Conservation (phyloP, 306 rosid genomes). For the Nissolia schottii region DNA sequence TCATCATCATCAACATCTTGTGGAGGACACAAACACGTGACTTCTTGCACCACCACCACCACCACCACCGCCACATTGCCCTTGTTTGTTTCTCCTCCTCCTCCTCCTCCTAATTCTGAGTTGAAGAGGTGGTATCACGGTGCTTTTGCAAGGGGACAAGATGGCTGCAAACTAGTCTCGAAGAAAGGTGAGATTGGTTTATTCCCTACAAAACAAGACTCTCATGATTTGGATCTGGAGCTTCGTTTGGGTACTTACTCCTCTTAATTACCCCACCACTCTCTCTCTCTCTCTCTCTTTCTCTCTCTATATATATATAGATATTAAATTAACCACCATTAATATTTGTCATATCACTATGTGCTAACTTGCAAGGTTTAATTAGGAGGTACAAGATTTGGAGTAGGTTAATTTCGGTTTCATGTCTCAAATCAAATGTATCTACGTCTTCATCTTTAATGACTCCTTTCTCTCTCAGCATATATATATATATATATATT, state of each 20-base stretch:
- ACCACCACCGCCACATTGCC: slow-evolving; percentile 37
- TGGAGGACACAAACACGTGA: slow-evolving; percentile 21
- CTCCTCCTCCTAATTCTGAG: slow-evolving; percentile 22
- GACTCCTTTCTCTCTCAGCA: neutral
- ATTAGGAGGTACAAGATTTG: slow-evolving; percentile 17
- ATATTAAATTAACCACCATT: neutral
- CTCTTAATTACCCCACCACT: too few species aligned
- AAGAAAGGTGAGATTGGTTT: slow-evolving; percentile 50
- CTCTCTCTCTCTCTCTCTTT: too few species aligned
- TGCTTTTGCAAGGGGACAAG: slow-evolving; percentile 23
- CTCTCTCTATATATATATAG: too few species aligned
- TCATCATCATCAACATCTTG: slow-evolving; percentile 13
- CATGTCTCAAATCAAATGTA: slow-evolving; percentile 15
- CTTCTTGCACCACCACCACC: too few species aligned
- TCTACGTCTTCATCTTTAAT: neutral
- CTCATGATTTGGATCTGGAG: slow-evolving; percentile 79
- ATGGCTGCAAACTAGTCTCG: slow-evolving; percentile 27
- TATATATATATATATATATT: too few species aligned
- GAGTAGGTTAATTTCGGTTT: slow-evolving; percentile 1
- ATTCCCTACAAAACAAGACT: too few species aligned
- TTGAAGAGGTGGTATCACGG: slow-evolving; percentile 29
- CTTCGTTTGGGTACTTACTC: slow-evolving; percentile 78
- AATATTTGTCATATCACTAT: neutral
- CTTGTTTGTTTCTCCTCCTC: slow-evolving; percentile 34
- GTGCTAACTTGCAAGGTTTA: slow-evolving; percentile 4